Evolutionary conservation across 176 grass and related monocot genomes (phyloP).

Genomic region (Paspalum notatum): DNA sequence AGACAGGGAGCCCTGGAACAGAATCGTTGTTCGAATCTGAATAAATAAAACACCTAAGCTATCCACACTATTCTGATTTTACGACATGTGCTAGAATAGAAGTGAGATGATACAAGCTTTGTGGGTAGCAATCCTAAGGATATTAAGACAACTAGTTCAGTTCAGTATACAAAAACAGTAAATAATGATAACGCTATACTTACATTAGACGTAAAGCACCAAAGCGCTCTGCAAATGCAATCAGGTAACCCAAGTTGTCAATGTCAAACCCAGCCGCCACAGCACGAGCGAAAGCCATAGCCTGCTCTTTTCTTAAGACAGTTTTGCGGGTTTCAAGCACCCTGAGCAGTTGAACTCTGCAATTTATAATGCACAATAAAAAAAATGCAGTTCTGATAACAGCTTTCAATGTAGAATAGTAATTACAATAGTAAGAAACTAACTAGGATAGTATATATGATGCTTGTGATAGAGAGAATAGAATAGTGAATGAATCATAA

Average conservation of each 20-base stretch:
- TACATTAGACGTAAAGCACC: slow-evolving; percentile 88
- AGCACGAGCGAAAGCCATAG: slow-evolving; percentile 95
- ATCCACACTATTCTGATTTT: background rate
- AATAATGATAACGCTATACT: slow-evolving; percentile 33
- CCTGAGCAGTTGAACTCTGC: slow-evolving; percentile 89
- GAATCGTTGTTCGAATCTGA: background rate
- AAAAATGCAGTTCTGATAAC: slow-evolving; percentile 14
- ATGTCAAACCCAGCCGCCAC: slow-evolving; percentile 93
- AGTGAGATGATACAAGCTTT: background rate
- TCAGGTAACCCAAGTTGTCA: slow-evolving; percentile 72
- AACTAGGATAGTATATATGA: background rate
- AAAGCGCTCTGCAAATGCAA: slow-evolving; percentile 76
- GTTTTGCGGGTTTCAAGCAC: slow-evolving; percentile 90
- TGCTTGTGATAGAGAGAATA: slow-evolving; percentile 5
- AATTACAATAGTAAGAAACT: slow-evolving; percentile 29
- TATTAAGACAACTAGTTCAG: slow-evolving; percentile 7
- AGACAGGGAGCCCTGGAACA: background rate
- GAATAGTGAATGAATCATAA: slow-evolving; percentile 2
- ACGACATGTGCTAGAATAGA: background rate
- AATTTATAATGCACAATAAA: slow-evolving; percentile 28
- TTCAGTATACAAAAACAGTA: background rate
- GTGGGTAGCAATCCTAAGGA: background rate
- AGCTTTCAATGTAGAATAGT: slow-evolving; percentile 12
- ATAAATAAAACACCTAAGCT: slow-evolving; percentile 25
- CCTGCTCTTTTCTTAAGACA: slow-evolving; percentile 92